Base-by-base conservation (phyloP, 2,329 filamentous ascomycete genomes). In the Beauveria sp. region DNA sequence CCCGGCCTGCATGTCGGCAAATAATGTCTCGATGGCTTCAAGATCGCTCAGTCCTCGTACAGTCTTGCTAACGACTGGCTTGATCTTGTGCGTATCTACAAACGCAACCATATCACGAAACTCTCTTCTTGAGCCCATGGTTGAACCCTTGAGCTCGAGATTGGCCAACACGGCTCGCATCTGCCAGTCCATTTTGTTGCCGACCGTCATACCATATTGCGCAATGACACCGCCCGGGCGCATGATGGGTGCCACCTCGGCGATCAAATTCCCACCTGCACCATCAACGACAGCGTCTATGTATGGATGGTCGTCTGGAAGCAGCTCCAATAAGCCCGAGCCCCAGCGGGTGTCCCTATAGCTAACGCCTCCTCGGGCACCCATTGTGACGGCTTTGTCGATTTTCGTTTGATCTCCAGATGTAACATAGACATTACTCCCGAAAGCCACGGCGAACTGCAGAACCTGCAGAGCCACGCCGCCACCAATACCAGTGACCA, bases 21-120 rank as follows among this genome's bases (percentile, higher is more conserved):
- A 97, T 55, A 97, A 73, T 0, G 79, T 80, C 63, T 97, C 86
- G 59, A 97, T 90, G 14, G 79, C 88, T n/a, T 85, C 80, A 7
- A 96, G 68, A 67, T 92, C 87, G 57, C 89, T 86, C 66, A 96
- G 74, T 0, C 91, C 90, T 66, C 84, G 84, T 12, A 90, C 84
- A 0, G 86, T 83, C 55, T 87, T 82, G 64, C 89, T 94, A 0
- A 97, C 83, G 3, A 96, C 79, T 0, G 93, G 92, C 58, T 78
- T 82, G 63, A 97, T 86, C 69, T 87, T 83, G 65, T 91, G 85
- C 64, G 86, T 75, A 12, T 80, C 80, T 37, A 97, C 88, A 75
- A 96, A 96, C 2, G 82, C 80, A 5, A 97, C 81, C 91, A 97
- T 96, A 22, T 94, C 90, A n/a, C 79, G 79, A 70, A 97, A 97